Conservation (phyloP, 1,139 yeast genomes). For the Lodderomyces theae region DNA sequence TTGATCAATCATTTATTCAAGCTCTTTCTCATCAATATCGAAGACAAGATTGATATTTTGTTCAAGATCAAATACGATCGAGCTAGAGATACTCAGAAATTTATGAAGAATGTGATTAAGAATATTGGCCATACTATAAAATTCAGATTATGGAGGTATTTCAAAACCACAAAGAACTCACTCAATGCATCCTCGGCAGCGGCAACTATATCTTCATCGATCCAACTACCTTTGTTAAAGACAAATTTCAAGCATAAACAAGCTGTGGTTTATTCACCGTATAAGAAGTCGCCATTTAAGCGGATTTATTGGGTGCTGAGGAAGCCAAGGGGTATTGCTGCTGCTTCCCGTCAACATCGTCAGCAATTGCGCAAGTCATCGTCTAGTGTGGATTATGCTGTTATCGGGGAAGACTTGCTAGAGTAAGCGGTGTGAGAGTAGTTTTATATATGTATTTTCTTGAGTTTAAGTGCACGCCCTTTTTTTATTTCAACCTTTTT, state of each 20-base stretch:
- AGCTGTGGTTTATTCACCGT: conserved; percentile 31
- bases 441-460: not conserved
- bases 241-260: conserved; percentile 15
- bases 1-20: conserved; percentile 37
- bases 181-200: conserved; percentile 1
- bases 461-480: conserved; percentile 1
- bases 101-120: conserved; percentile 24
- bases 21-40: conserved; percentile 37
- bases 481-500: not conserved
- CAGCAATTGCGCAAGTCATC: not conserved
- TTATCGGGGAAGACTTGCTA: not conserved
- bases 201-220: conserved; percentile 1
- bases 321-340: conserved; percentile 2
- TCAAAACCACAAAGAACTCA: conserved; percentile 9
- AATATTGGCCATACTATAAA: conserved; percentile 29
- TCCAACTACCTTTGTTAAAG: conserved; percentile 5
- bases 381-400: conserved; percentile 1
- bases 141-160: conserved; percentile 24
- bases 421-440: not conserved
- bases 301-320: conserved; percentile 33
- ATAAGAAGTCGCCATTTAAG: conserved; percentile 25
- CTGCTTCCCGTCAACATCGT: not conserved
- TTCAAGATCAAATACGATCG: conserved; percentile 35
- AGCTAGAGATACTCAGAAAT: conserved; percentile 24
- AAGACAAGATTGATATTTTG: conserved; percentile 39